A percentile compares a stretch with the other conserved stretches of the same genome.
phyloP scores from a whole-genome alignment of 805 yeast genomes.

The Sugiyamaella valdiviana region DNA sequence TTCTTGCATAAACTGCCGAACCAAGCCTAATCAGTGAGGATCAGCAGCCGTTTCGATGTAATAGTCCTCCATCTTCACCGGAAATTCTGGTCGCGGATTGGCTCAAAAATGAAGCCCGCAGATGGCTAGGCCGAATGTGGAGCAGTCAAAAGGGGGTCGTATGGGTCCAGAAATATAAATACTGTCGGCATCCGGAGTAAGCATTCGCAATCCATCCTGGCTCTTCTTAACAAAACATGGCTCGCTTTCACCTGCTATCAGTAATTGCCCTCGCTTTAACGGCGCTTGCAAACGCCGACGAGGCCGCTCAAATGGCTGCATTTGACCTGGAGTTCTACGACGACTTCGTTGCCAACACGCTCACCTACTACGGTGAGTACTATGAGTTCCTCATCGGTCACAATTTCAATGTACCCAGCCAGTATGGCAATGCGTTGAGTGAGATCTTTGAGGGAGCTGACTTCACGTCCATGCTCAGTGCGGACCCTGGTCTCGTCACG shows the following conservation, averaged over 20 bases:
- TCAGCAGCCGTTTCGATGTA: too few relatives aligned
- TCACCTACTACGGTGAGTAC: constrained; percentile 5
- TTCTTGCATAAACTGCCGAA: too few relatives aligned
- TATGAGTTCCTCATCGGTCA: constrained; percentile 13
- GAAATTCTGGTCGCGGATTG: too few relatives aligned
- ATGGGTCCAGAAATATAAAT: not conserved
- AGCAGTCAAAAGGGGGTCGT: not conserved
- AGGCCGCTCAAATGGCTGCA: not conserved
- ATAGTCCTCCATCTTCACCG: too few relatives aligned
- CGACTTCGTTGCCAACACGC: constrained; percentile 5
- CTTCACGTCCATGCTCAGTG: constrained; percentile 4
- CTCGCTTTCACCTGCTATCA: not conserved
- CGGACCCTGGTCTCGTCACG: constrained; percentile 11
- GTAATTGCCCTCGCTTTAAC: not conserved
- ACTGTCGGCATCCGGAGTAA: not conserved
- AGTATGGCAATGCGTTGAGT: constrained; percentile 10
- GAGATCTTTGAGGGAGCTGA: constrained; percentile 13
- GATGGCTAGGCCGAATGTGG: not conserved
- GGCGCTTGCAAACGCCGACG: not conserved
- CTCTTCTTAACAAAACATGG: not conserved
- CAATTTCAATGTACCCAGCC: constrained; percentile 8
- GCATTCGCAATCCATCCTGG: not conserved
- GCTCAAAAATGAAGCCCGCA: too few relatives aligned
- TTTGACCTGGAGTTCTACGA: constrained; percentile 8
- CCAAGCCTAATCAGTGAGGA: too few relatives aligned